Conservation (phyloP, 768 basidiomycete genomes). For the Obba rivulosa region DNA sequence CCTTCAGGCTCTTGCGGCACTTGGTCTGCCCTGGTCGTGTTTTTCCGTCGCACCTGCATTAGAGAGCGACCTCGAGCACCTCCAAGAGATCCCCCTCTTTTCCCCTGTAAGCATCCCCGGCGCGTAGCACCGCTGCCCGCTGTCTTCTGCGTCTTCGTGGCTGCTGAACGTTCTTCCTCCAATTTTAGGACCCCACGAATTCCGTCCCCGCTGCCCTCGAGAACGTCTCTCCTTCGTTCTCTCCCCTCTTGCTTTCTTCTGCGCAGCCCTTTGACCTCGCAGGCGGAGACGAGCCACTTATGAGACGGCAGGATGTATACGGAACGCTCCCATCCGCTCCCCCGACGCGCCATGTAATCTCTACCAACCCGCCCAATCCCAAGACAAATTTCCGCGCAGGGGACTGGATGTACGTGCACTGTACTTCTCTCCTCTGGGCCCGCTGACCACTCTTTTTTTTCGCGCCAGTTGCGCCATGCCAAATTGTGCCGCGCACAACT, state of each 20-base stretch:
- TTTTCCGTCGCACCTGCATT: slow-evolving; percentile 19
- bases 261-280: slow-evolving; percentile 1
- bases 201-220: neutral
- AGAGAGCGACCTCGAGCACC: slow-evolving; percentile 18
- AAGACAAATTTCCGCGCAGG: slow-evolving; percentile 26
- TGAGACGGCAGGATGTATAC: neutral
- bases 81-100: slow-evolving; percentile 13
- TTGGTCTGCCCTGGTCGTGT: slow-evolving; percentile 12
- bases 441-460: slow-evolving; percentile 11
- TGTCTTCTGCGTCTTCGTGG: too few species aligned
- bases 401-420: slow-evolving; percentile 28
- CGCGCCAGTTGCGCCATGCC: slow-evolving; percentile 53
- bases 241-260: neutral
- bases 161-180: neutral
- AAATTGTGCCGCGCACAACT: slow-evolving; percentile 78
- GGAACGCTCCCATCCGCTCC: neutral
- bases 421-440: neutral
- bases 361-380: slow-evolving; percentile 29
- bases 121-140: slow-evolving; percentile 4
- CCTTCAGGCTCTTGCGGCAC: slow-evolving; percentile 18
- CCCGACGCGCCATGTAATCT: slow-evolving; percentile 17
- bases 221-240: neutral
- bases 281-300: neutral
- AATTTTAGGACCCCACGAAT: slow-evolving; percentile 4
- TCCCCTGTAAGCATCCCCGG: neutral